Base-by-base conservation (phyloP, 495 filamentous ascomycete species). In the Schizothecium vesticola region DNA sequence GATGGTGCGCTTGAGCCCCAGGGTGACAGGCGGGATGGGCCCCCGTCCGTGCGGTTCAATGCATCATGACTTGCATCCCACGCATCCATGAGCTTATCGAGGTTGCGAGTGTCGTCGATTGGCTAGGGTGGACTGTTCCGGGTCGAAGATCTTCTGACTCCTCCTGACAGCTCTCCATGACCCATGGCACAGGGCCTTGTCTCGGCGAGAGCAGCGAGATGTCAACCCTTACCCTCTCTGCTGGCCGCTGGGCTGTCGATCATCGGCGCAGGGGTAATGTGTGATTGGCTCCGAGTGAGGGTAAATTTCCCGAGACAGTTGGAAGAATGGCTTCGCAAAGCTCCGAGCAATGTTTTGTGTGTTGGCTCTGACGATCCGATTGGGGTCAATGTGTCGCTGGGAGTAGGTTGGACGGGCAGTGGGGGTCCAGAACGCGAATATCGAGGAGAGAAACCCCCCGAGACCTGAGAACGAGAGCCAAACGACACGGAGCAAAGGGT, bases 1-100 rank as follows among this genome's bases (percentile, higher is more conserved):
- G 31, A n/a, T 63, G 58, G 66, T 29, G 56, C 56, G 64, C 64
- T 29, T 66, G 51, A 55, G 3, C 55, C 64, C 26, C 51, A 21
- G 12, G n/a, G 26, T 55, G 28, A 58, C 51, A 11, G n/a, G 56
- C 65, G 66, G 55, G 26, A 67, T 16, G 31, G 12, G 28, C 55
- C 43, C 59, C 69, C 66, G 69, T 67, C 69, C 63, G 64, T 56
- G 69, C 64, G 69, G 65, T 61, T 70, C 65, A 70, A 70, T 70
- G 69, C 69, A 63, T 33, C 59, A 28, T 56, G n/a, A 26, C 59
- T 56, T 56, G 59, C 65, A 56, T 33, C 23, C 55, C 24, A 25
- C 64, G 1, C 56, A 28, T 58, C 29, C 22, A 5, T 51, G 43
- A 60, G 33, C 65, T 29, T 23, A 24, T 25, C 33, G 33, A 24